These are phyloP conservation scores for Aspergillus piperis DNA, from an alignment of 2,329 filamentous ascomycete species.

Conservation along the genomic window DNA sequence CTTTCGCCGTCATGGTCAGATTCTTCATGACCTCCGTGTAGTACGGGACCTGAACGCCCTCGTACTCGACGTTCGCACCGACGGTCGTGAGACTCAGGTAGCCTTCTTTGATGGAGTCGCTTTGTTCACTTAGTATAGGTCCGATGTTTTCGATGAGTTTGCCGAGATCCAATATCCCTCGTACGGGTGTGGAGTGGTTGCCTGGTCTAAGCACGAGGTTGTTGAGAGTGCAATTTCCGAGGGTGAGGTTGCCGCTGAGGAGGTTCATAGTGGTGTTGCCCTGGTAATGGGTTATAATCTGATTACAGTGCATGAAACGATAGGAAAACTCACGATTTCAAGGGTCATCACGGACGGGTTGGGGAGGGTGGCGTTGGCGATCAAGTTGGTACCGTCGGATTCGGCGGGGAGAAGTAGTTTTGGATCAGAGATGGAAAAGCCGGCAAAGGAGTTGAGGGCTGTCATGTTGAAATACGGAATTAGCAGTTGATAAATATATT, in stretches of 20 bases:
- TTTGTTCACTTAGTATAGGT: constrained; percentile 29
- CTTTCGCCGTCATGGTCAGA: constrained; percentile 32
- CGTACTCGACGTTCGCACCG: constrained; percentile 31
- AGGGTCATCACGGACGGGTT: constrained; percentile 60
- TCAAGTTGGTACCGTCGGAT: constrained; percentile 54
- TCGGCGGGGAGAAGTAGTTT: constrained; percentile 46
- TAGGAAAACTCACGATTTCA: constrained; percentile 42
- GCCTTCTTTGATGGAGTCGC: constrained; percentile 27
- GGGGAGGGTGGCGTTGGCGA: constrained; percentile 56
- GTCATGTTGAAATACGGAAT: not conserved
- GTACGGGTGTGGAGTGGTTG: constrained; percentile 53
- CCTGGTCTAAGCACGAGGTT: constrained; percentile 57
- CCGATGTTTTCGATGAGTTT: constrained; percentile 33
- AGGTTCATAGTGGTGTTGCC: constrained; percentile 58
- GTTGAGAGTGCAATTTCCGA: constrained; percentile 54
- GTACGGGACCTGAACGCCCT: constrained; percentile 36
- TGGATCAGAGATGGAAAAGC: constrained; percentile 51
- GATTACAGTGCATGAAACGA: not conserved
- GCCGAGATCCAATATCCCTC: constrained; percentile 50
- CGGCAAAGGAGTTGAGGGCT: constrained; percentile 57
- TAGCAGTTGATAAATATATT: not conserved
- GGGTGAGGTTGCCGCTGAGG: constrained; percentile 47
- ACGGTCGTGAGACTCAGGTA: constrained; percentile 30
- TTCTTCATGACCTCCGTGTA: constrained; percentile 37
- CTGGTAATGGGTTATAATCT: constrained; percentile 12